Conservation (phyloP, 73 alveolate species). For the Tetrahymena thermophila region DNA sequence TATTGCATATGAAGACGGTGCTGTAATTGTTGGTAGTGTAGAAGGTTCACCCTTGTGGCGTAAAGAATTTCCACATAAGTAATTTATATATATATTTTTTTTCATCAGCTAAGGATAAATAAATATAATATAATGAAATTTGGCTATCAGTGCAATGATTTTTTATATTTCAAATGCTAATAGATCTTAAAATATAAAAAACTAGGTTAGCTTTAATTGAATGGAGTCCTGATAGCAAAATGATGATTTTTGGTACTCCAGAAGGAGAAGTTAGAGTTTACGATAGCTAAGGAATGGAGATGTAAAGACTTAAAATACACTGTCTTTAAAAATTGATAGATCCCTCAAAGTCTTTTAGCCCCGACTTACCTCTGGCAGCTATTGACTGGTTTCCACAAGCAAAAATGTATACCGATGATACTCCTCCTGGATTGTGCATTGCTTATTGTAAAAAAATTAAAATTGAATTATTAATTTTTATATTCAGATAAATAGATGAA, state of each 20-base stretch:
- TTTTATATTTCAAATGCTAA: neutral
- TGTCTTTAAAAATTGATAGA: constrained; percentile 62
- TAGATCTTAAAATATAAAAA: neutral
- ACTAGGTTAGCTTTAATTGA: constrained; percentile 81
- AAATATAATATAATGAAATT: neutral
- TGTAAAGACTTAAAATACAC: constrained; percentile 53
- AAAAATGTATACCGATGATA: constrained; percentile 45
- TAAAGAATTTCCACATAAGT: constrained; percentile 50
- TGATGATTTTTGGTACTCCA: constrained; percentile 93
- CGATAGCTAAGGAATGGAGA: constrained; percentile 75
- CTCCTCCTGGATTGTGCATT: constrained; percentile 35
- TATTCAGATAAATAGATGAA: too few species aligned
- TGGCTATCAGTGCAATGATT: too few species aligned
- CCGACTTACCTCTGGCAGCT: constrained; percentile 62
- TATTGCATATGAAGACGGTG: constrained; percentile 98
- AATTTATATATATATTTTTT: neutral
- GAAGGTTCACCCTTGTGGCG: constrained; percentile 99
- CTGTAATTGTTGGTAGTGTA: constrained; percentile 99
- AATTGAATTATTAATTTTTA: neutral
- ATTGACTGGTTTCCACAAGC: constrained; percentile 63
- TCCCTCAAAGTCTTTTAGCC: constrained; percentile 2
- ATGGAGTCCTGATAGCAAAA: constrained; percentile 99
- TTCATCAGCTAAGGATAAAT: neutral
- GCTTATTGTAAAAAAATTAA: neutral
- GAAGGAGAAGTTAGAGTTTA: constrained; percentile 88